Base-by-base conservation (phyloP, 176 grass and related monocot genomes). In the Chloris gayana region DNA sequence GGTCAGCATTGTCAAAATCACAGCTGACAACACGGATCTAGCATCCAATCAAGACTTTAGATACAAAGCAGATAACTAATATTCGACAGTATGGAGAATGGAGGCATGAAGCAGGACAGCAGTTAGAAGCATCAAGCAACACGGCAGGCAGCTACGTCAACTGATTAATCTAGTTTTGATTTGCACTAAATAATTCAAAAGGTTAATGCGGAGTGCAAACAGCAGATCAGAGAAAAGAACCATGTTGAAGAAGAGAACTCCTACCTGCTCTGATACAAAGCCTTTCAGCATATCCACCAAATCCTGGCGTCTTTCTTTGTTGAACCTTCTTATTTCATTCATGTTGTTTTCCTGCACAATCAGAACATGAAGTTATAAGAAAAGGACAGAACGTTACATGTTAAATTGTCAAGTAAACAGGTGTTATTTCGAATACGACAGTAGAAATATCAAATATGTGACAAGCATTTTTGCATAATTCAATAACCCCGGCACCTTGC, bases 191-290 rank as follows among this genome's bases (percentile, higher is more conserved):
- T 9, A 44, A 37, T 47, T 64, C 7, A 32, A 67, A 57, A 84
- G 11, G 39, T 22, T 70, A 62, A 6, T 78, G 8, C 19, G 63
- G 29, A 67, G 46, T 53, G 63, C 64, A 54, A 64, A 74, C 70
- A 80, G 12, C 33, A 79, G 56, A 37, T 11, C 44, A 69, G 49
- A 72, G 1, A 22, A 54, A 71, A 32, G 47, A 82, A 73, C 7
- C 3, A 58, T 27, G 35, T 44, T 26, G 6, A 46, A 73, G 6
- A 22, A 61, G 27, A 58, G 37, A 31, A 33, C 46, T 56, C 75
- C 30, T 88, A 96, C 93, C 93, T 97, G 83, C 80, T 86, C 86
- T 73, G 67, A 85, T 64, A 93, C 90, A 89, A 93, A 93, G 7
- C 93, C 80, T 90, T 91, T 93, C 69, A 93, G 62, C 93, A 93